These are phyloP conservation scores for Pythium insidiosum DNA, from an alignment of 352 stramenopile species.

Conservation along the genomic window DNA sequence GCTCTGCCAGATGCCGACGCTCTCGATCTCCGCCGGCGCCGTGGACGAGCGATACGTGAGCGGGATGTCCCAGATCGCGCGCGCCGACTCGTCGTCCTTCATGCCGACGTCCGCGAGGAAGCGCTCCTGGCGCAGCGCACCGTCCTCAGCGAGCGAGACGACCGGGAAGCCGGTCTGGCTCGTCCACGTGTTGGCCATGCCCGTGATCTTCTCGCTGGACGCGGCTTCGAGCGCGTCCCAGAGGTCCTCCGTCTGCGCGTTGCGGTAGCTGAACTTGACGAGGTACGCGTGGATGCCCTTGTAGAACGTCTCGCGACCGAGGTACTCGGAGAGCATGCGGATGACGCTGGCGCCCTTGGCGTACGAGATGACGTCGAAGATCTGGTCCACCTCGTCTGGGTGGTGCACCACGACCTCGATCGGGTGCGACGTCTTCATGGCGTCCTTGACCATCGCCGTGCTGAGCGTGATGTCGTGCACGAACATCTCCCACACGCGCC, in stretches of 20 bases:
- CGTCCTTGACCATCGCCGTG: constrained; percentile 90
- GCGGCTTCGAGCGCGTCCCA: constrained; percentile 91
- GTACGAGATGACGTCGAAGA: constrained; percentile 98
- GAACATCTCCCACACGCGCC: constrained; percentile 96
- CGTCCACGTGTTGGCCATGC: constrained; percentile 92
- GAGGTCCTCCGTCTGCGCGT: constrained; percentile 93
- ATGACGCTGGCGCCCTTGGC: constrained; percentile 86
- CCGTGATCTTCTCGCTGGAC: constrained; percentile 85
- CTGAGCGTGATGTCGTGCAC: constrained; percentile 72
- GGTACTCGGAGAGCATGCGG: constrained; percentile 70
- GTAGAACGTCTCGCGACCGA: constrained; percentile 72
- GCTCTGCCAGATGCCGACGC: constrained; percentile 50
- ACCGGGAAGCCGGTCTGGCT: constrained; percentile 93
- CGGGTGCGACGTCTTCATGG: constrained; percentile 86
- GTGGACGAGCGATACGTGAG: constrained; percentile 57
- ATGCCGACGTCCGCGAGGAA: constrained; percentile 90
- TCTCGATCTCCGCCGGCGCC: constrained; percentile 34
- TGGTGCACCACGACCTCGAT: constrained; percentile 94
- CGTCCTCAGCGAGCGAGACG: constrained; percentile 61
- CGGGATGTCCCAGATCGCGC: constrained; percentile 77
- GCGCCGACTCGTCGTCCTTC: constrained; percentile 35
- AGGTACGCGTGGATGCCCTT: constrained; percentile 92
- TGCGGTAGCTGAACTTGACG: constrained; percentile 88
- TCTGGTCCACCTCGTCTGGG: constrained; percentile 95
- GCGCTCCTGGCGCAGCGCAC: constrained; percentile 84